These are phyloP conservation scores for Knoxia roxburghii DNA, from an alignment of 257 asterid species.

Conservation along the genomic window DNA sequence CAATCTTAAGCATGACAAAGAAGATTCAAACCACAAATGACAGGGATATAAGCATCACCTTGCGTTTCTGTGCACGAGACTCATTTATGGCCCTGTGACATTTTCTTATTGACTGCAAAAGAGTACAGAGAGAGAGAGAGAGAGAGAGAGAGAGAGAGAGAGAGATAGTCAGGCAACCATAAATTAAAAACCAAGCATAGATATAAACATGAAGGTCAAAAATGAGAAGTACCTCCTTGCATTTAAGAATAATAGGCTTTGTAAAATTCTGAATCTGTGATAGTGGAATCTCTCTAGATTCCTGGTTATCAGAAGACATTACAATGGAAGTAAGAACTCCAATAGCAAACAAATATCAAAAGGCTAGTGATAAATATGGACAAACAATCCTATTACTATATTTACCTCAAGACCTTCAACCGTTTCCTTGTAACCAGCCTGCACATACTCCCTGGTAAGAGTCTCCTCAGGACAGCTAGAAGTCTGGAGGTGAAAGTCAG, in stretches of 20 bases:
- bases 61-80: conserved; percentile 93
- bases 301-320: conserved; percentile 41
- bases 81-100: conserved; percentile 90
- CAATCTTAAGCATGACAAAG: neutral
- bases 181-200: neutral
- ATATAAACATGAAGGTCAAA: neutral
- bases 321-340: conserved; percentile 4
- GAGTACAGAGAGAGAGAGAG: conserved; percentile 10
- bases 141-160: conserved; percentile 4
- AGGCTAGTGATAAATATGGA: neutral
- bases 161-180: neutral
- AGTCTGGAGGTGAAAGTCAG: conserved; percentile 86
- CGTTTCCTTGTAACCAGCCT: conserved; percentile 79
- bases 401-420: conserved; percentile 94
- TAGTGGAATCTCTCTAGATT: conserved; percentile 65
- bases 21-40: conserved; percentile 5
- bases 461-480: conserved; percentile 92
- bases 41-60: conserved; percentile 49
- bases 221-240: conserved; percentile 71
- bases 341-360: neutral
- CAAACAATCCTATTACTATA: neutral
- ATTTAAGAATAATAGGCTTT: conserved; percentile 59
- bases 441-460: conserved; percentile 74
- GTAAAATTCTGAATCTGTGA: conserved; percentile 68
- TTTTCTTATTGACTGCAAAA: conserved; percentile 78